Base-by-base conservation (phyloP, 345 rosid genomes). In the Lenwebbia sp. region DNA sequence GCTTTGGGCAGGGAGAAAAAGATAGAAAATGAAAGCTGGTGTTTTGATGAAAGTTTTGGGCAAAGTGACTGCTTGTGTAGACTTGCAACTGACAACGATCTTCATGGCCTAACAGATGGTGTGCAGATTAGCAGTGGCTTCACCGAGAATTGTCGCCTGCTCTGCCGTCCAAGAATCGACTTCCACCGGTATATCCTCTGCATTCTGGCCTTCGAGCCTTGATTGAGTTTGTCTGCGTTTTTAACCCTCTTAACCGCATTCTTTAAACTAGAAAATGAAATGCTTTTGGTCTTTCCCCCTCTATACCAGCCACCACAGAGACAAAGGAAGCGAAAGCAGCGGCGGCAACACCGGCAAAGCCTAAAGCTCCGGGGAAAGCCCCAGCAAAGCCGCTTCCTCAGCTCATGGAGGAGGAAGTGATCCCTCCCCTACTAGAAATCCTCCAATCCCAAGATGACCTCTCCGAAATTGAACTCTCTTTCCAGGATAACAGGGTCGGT, bases 351-450 rank as follows among this genome's bases (percentile, higher is more conserved):
- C 88, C 92, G 6, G 89, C 62, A 51, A 82, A 82, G 90, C 94
- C 93, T 7, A 96, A 94, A 91, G 90, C 97, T 49, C 90, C 96
- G 13, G 91, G 94, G 2, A 96, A 96, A 89, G 95, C 93, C 55
- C 91, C 93, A 0, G 90, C 85, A 0, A 96, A 95, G 90, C 91
- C 96, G 13, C 88, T 97, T 82, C 92, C 92, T 85, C 86, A 94
- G 89, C 86, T 97, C 93, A 97, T 95, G 97, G 92, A 89, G 55
- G 99, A 97, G 93, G 99, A 97, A 25, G 95, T 97, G 86, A 96
- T 97, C 87, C 99, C 99, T 85, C 90, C 95, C 0, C 88, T 97
- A 82, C 89, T 84, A 89, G 54, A 94, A 54, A 92, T 89, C 85
- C 94, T 97, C 81, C 94, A 94, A 93, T 89, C 95, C 82, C 94